Conservation (phyloP, 176 grass and related monocot species). For the Neostapfia colusana region DNA sequence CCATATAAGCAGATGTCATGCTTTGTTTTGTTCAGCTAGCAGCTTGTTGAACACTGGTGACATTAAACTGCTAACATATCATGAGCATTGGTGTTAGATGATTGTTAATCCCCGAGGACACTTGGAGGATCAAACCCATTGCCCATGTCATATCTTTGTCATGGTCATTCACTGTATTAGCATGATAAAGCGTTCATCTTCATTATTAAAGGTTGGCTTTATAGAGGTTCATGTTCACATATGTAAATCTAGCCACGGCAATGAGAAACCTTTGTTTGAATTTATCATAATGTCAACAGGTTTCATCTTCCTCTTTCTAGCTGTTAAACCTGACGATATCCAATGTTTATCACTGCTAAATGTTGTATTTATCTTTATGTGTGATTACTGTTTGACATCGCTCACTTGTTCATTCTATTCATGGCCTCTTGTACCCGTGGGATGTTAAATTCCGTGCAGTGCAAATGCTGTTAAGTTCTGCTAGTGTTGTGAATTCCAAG, state of each 20-base stretch:
- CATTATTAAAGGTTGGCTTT: not conserved
- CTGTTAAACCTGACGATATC: not conserved
- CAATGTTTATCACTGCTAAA: not conserved
- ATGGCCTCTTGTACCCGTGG: not conserved
- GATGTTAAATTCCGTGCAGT: not conserved
- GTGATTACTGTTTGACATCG: not conserved
- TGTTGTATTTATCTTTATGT: not conserved
- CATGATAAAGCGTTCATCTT: not conserved
- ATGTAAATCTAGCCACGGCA: not conserved
- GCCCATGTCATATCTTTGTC: no score
- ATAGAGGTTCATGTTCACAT: not conserved
- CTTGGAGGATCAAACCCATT: not conserved
- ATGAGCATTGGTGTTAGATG: not conserved
- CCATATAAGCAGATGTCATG: not conserved
- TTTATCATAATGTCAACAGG: not conserved
- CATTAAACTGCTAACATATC: not conserved
- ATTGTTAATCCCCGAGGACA: not conserved
- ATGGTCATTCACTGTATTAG: not conserved
- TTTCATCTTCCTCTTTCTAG: not conserved
- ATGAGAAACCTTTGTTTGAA: not conserved
- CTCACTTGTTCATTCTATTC: not conserved
- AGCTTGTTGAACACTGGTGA: not conserved
- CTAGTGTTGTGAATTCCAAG: not conserved
- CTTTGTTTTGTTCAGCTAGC: not conserved
- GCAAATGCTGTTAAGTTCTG: not conserved